Evolutionary conservation across 306 rosid species (phyloP).

Genomic region (Alnus glutinosa): DNA sequence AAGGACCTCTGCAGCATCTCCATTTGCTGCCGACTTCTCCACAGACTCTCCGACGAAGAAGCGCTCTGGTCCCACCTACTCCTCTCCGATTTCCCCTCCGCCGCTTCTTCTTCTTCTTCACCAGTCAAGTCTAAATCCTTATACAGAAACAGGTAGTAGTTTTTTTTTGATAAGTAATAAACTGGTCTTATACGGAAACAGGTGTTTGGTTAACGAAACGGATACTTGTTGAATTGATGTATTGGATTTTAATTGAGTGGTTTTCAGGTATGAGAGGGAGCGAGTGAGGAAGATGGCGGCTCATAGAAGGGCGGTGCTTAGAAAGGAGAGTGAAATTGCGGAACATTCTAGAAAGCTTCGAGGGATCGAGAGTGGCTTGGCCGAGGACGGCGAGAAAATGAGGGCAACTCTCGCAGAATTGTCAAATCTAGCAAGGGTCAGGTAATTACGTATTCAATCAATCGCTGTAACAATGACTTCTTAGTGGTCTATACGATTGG

Average conservation of each 20-base stretch:
- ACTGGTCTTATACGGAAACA: slow-evolving; percentile 42
- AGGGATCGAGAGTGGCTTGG: slow-evolving; percentile 37
- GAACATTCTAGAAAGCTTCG: slow-evolving; percentile 61
- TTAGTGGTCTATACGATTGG: too few relatives aligned
- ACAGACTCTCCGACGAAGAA: slow-evolving; percentile 56
- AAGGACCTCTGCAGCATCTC: slow-evolving; percentile 74
- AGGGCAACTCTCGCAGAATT: slow-evolving; percentile 43
- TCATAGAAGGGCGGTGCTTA: slow-evolving; percentile 50
- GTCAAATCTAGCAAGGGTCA: slow-evolving; percentile 49
- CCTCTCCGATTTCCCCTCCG: slow-evolving; percentile 50
- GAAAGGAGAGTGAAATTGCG: slow-evolving; percentile 67
- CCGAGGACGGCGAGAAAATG: slow-evolving; percentile 42
- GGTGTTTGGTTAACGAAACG: slow-evolving; percentile 24
- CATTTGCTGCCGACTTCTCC: slow-evolving; percentile 63
- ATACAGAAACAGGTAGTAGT: slow-evolving; percentile 49
- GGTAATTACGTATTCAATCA: slow-evolving; percentile 37
- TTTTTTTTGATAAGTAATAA: too few relatives aligned
- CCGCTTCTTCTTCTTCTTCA: slow-evolving; percentile 9
- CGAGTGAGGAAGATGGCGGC: slow-evolving; percentile 57
- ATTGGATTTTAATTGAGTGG: background rate
- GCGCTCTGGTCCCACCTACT: slow-evolving; percentile 63
- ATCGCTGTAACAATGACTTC: background rate
- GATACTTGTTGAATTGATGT: background rate
- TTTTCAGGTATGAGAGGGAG: slow-evolving; percentile 64
- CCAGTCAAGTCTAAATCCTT: slow-evolving; percentile 32